Percentiles rank a stretch among this genome's conserved stretches.
Conservation (phyloP, 1,284 basidiomycete species). For the Rhizopogon parksii region DNA sequence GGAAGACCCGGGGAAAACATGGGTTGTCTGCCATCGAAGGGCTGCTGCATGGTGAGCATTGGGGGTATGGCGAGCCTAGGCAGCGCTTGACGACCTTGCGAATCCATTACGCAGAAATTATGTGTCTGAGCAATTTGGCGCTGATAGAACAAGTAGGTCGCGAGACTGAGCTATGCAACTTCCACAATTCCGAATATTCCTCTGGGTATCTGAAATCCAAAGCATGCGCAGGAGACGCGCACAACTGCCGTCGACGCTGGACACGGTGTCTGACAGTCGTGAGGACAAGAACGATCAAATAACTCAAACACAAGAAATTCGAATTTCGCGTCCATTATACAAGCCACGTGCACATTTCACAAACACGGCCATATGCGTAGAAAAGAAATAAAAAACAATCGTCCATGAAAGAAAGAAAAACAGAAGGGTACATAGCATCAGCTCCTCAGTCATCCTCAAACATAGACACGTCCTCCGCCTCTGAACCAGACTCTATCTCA, state of each 20-base stretch:
- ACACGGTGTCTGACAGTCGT: neutral
- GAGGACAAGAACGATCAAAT: slow-evolving; percentile 3
- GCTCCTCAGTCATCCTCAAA: slow-evolving; percentile 17
- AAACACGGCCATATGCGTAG: too few species aligned
- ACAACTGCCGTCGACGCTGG: neutral
- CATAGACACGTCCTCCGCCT: slow-evolving; percentile 19
- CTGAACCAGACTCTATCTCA: slow-evolving; percentile 41
- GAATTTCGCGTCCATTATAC: slow-evolving; percentile 4
- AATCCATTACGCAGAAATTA: slow-evolving; percentile 18
- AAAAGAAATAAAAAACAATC: slow-evolving; percentile 3
- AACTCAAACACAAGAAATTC: neutral
- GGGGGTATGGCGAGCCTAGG: slow-evolving; percentile 44
- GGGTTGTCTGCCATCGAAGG: slow-evolving; percentile 34
- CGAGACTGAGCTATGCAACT: slow-evolving; percentile 2
- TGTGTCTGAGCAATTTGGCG: slow-evolving; percentile 1
- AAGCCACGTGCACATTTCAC: neutral
- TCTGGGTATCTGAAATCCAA: slow-evolving; percentile 1
- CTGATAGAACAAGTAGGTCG: neutral
- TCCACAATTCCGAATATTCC: neutral
- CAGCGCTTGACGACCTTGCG: slow-evolving; percentile 31
- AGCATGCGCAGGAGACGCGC: slow-evolving; percentile 1
- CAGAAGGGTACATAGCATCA: neutral
- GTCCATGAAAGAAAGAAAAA: slow-evolving; percentile 1
- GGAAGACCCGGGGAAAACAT: slow-evolving; percentile 63
- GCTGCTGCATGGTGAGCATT: slow-evolving; percentile 41